A percentile compares a stretch with the other conserved stretches of the same genome.
Evolutionary conservation across 225 moss, liverwort and hornwort genomes (phyloP).

Genomic region (Marchantia paleacea): DNA sequence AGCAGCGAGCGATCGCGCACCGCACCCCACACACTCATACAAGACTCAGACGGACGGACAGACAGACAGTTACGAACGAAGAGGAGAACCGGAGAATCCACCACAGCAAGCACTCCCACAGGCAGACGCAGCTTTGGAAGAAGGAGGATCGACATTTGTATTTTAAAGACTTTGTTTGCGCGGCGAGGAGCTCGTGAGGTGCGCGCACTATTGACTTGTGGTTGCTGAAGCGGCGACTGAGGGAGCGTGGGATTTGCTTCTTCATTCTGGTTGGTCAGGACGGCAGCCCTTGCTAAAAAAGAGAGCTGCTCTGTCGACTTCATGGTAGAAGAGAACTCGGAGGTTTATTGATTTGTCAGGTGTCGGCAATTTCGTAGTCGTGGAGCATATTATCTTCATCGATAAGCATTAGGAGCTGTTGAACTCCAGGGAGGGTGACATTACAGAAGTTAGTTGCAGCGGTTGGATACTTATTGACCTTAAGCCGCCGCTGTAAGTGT

Average conservation of each 20-base stretch:
- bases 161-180: neutral
- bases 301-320: neutral
- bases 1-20: neutral
- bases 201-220: neutral
- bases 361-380: neutral
- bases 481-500: neutral
- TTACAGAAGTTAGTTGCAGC: neutral
- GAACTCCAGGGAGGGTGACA: neutral
- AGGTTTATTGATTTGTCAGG: neutral
- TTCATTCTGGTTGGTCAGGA: neutral
- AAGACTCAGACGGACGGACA: neutral
- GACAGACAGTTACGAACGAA: neutral
- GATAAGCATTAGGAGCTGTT: neutral
- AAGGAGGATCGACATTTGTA: neutral
- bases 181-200: constrained; percentile 7
- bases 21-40: neutral
- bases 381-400: neutral
- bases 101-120: neutral
- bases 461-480: neutral
- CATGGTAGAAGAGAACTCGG: neutral
- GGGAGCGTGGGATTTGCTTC: constrained; percentile 3
- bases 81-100: neutral
- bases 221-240: constrained; percentile 4
- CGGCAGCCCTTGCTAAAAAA: constrained; percentile 4
- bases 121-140: neutral